Percentiles rank a stretch among this genome's conserved stretches.
These are phyloP conservation scores for Hyaloperonospora brassicae DNA, from an alignment of 352 stramenopile genomes.

Conservation along the genomic window DNA sequence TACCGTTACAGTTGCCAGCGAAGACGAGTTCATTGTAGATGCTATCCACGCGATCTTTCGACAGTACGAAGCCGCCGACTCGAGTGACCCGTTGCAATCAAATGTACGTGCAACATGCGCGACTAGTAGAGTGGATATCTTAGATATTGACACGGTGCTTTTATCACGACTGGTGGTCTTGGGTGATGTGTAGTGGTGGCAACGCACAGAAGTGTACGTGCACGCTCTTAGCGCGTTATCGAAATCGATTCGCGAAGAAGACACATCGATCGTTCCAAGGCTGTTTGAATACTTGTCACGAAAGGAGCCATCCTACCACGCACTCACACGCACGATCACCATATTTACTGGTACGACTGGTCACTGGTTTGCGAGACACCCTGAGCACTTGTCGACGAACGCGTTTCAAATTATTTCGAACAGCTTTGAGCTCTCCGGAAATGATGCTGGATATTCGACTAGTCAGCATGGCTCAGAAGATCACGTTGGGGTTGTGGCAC, in stretches of 20 bases:
- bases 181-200: constrained; percentile 47
- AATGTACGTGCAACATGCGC: constrained; percentile 25
- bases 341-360: constrained; percentile 66
- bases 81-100: constrained; percentile 25
- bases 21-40: constrained; percentile 76
- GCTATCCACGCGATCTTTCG: constrained; percentile 63
- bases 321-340: constrained; percentile 48
- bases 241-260: constrained; percentile 72
- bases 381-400: constrained; percentile 40
- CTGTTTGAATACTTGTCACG: constrained; percentile 69
- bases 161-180: no score
- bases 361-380: constrained; percentile 70
- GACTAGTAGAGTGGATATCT: no score
- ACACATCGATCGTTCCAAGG: constrained; percentile 61
- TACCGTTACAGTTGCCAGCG: constrained; percentile 55
- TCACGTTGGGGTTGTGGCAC: constrained; percentile 57
- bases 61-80: constrained; percentile 55
- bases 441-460: constrained; percentile 35
- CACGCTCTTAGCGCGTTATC: constrained; percentile 72
- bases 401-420: constrained; percentile 68
- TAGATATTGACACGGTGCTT: no score
- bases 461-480: constrained; percentile 43
- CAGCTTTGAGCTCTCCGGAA: constrained; percentile 45
- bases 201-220: constrained; percentile 72
- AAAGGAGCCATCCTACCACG: constrained; percentile 51